Evolutionary conservation across 2,329 filamentous ascomycete species (phyloP), one percentile per base, ranked within the genome.

Genomic region (Penicillium decumbens): DNA sequence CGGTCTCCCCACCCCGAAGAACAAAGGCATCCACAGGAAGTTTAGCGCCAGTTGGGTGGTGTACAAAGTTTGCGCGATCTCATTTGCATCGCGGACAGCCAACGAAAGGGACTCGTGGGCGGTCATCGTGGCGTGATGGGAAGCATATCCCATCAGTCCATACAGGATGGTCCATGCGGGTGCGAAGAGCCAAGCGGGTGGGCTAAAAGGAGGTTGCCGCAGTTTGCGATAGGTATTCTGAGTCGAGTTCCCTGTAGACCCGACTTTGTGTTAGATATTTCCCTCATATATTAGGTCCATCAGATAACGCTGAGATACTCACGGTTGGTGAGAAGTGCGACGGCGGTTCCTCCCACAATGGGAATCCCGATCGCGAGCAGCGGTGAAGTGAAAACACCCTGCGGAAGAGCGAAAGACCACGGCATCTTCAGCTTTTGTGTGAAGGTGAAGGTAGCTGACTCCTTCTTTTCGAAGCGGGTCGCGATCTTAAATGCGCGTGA

Each of bases 11-110:
- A 85, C 65, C n/a, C 81, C 79, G 66, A 95, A 96, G 79, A 96
- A 96, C 9, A 96, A 79, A 10, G 92, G 92, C 81, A 90, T 96
- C 89, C 89, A 97, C 46, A 85, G 70, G 27, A 95, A 76, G 68
- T 96, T 96, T 44, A 96, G 77, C 9, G 80, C 87, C 6, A 96
- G 83, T 72, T 96, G 91, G 51, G 90, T 77, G 2, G 87, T 88
- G 75, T 95, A 96, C 27, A 96, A 78, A 0, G 86, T 88, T 50
- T 88, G 85, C 58, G 84, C 86, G 57, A 83, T 78, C 66, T 81
- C 80, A 45, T 86, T 82, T 46, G 81, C 72, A 30, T 75, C 70
- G 41, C 81, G 77, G n/a, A 79, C 80, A 33, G 72, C 68, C 27
- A 79, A 73, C 30, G 77, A 74, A 32, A 78, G 65, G n/a, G 83